A percentile compares a stretch with the other conserved stretches of the same genome.
Conservation (phyloP, 768 basidiomycete genomes). For the Kockovaella imperatae region DNA sequence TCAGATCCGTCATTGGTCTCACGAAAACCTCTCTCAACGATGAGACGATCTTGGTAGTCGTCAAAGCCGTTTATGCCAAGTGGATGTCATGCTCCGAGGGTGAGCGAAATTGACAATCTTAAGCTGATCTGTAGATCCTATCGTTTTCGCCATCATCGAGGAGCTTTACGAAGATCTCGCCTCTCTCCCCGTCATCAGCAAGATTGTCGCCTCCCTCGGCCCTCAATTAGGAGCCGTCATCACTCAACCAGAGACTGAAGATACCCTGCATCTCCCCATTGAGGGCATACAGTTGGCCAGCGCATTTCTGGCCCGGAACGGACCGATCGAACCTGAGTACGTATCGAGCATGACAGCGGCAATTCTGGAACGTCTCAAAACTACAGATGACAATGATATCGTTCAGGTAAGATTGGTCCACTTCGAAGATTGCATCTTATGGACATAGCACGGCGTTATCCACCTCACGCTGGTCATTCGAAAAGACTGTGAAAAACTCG, state of each 20-base stretch:
- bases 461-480: constrained; percentile 76
- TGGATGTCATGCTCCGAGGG: constrained; percentile 86
- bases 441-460: constrained; percentile 64
- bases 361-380: constrained; percentile 61
- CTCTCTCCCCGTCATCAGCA: constrained; percentile 60
- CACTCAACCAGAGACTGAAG: constrained; percentile 48
- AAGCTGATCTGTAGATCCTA: constrained; percentile 57
- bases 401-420: constrained; percentile 44
- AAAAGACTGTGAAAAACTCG: constrained; percentile 74
- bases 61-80: constrained; percentile 62
- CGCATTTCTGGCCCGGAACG: constrained; percentile 58
- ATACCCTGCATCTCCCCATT: constrained; percentile 62
- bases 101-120: constrained; percentile 30
- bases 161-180: constrained; percentile 71
- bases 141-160: constrained; percentile 74
- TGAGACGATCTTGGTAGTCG: constrained; percentile 61
- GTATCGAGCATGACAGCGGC: constrained; percentile 65
- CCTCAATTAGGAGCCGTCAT: constrained; percentile 66
- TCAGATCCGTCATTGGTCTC: constrained; percentile 69
- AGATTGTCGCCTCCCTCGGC: constrained; percentile 63
- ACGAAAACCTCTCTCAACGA: constrained; percentile 51
- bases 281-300: constrained; percentile 77
- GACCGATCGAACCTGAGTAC: constrained; percentile 69
- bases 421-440: constrained; percentile 1
- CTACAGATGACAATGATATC: constrained; percentile 75